Evolutionary conservation across 2,329 filamentous ascomycete genomes (phyloP), one percentile per base, ranked within the genome.

Genomic region (Penicillium hesseltinei): DNA sequence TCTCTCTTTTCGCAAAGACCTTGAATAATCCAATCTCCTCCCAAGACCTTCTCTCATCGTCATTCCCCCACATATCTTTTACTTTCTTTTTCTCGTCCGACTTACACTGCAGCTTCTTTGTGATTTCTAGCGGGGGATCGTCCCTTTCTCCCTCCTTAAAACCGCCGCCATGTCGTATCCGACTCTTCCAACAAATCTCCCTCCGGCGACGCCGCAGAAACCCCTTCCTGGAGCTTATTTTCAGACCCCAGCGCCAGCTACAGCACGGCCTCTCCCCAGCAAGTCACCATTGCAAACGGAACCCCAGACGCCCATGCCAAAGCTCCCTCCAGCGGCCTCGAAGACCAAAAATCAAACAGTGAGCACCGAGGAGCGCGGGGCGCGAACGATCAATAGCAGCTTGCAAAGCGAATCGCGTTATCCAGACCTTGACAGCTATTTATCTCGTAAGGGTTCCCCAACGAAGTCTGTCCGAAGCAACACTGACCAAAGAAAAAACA

Each of bases 351-450:
- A 77, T 54, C 80, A 82, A 58, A 72, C 76, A n/a, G 69, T 89
- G 46, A 86, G 85, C 44, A 89, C 90, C 0, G 83, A 96, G 58
- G 84, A 90, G 64, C 89, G 91, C 74, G 94, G 91, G 21, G 91
- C 92, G 46, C 83, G 82, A 63, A 92, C 89, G 21, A 88, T 99
- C 73, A 96, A 96, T 74, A 84, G 87, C 63, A 88, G 89, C 44
- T 78, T 97, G 44, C 81, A 85, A 58, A 81, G 83, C 58, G 93
- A 97, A 70, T 86, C 87, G 67, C 86, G 85, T 70, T 99, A 91
- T 70, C 92, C 92, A 7, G 91, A 96, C 62, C 80, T 99, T 19
- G 93, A 97, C 73, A 89, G 85, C 57, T 96, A 96, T 77, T 87
- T 95, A 68, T 86, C 88, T 76, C 91, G 92, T 94, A 81, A 82